Percentiles rank a stretch among this genome's conserved stretches.
Conservation (phyloP, 2,329 filamentous ascomycete species). For the Didymella pomorum region DNA sequence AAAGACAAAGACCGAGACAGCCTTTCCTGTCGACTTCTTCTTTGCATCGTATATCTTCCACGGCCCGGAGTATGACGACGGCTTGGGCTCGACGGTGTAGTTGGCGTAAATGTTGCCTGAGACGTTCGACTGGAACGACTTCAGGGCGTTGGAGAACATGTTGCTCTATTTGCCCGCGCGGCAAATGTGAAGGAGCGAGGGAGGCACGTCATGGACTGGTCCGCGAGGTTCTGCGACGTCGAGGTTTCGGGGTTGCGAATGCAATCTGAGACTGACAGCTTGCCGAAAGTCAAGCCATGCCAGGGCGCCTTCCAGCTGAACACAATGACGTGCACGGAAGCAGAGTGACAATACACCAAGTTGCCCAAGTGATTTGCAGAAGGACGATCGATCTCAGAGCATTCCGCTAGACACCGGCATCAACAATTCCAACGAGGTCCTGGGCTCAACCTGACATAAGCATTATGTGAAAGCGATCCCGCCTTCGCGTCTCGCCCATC, state of each 20-base stretch:
- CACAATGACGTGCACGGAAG: conserved; percentile 5
- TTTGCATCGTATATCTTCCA: conserved; percentile 99
- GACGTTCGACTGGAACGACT: conserved; percentile 95
- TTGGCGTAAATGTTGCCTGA: conserved; percentile 90
- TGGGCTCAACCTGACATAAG: conserved; percentile 9
- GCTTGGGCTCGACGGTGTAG: conserved; percentile 80
- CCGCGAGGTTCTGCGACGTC: conserved; percentile 25
- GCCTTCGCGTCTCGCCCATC: neutral
- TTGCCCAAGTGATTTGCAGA: too few species aligned
- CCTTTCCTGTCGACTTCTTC: conserved; percentile 91
- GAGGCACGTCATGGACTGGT: conserved; percentile 42
- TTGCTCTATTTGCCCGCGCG: conserved; percentile 47
- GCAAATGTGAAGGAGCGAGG: conserved; percentile 28
- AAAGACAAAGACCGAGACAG: conserved; percentile 92
- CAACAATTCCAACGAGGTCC: too few species aligned
- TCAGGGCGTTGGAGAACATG: conserved; percentile 90
- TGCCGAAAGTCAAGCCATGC: conserved; percentile 31
- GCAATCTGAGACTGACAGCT: conserved; percentile 32
- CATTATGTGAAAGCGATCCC: conserved; percentile 17
- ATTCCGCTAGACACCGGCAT: conserved; percentile 5
- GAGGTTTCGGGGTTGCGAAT: conserved; percentile 24
- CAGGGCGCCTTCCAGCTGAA: conserved; percentile 16
- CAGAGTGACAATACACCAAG: neutral
- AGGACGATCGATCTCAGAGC: neutral
- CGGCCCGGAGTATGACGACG: conserved; percentile 82